Base-by-base conservation (phyloP, 2,329 filamentous ascomycete species). In the Periconia digitata region DNA sequence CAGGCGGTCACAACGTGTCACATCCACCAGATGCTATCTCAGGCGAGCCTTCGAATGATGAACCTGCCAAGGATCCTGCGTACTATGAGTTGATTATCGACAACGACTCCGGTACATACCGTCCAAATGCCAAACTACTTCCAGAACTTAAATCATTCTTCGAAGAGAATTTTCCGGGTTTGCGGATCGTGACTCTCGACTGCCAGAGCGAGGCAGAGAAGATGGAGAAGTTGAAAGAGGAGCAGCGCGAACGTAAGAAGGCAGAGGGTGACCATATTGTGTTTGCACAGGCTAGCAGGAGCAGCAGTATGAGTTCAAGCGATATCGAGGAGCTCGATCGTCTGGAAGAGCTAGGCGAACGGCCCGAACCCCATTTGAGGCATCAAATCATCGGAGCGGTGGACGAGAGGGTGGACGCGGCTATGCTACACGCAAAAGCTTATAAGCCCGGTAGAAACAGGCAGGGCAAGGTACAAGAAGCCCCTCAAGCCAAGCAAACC, bases 91-190 rank as follows among this genome's bases (percentile, higher is more conserved):
- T 97, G 8, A 78, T 94, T 55, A 96, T 97, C 64, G 92, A 97
- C 75, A 97, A 97, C 63, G 92, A 96, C 71, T 90, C 86, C 46
- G 92, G 92, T 10, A 97, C 92, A 0, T 97, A 97, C 70, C 83
- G 92, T 0, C 92, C 92, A 0, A 90, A 95, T 64, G 87, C 87
- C 47, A 79, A 85, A 10, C 78, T 89, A 8, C 79, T 97, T 1
- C 88, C 89, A 0, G 68, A 85, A 0, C 77, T 97, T 1, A 84
- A 86, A 44, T 64, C 76, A 10, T 95, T 90, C 64, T 72, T 97
- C 2, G 74, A 85, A 24, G 71, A 70, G 20, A 90, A 92, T 56
- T 84, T 96, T 27, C 89, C 89, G 0, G 90, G 89, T 0, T 74
- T 97, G 1, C 84, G 87, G 43, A 77, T 96, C 39, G 77, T 85